Conservation (phyloP, 371 early-diverging fungal genomes). For the Mortierella sp. region DNA sequence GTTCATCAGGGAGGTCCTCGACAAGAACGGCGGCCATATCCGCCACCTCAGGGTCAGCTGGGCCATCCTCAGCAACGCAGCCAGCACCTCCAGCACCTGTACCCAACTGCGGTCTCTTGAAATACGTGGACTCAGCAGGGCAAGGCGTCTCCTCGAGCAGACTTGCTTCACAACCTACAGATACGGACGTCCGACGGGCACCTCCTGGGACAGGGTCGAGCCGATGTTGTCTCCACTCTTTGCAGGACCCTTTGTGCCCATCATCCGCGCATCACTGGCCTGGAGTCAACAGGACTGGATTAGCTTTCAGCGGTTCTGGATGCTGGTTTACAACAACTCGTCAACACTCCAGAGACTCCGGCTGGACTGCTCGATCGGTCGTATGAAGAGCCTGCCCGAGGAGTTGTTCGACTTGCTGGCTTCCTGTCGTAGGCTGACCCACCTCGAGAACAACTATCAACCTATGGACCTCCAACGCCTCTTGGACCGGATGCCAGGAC, state of each 20-base stretch:
- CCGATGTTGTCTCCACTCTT: neutral
- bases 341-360: neutral
- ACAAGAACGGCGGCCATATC: neutral
- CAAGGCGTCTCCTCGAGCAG: neutral
- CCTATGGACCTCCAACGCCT: neutral
- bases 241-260: neutral
- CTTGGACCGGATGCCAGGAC: neutral
- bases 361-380: neutral
- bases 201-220: neutral
- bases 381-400: neutral
- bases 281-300: slow-evolving; percentile 3
- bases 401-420: neutral
- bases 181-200: too few species aligned
- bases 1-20: neutral
- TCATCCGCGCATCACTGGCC: neutral
- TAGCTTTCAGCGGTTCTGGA: slow-evolving; percentile 5
- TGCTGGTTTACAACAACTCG: neutral
- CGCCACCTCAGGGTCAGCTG: neutral
- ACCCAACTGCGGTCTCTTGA: neutral
- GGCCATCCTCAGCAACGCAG: neutral
- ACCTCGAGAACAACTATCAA: neutral
- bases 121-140: neutral
- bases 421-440: neutral
- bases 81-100: neutral
- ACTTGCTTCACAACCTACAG: neutral